Evolutionary conservation across 116 monocot genomes (phyloP).

Genomic region (Thalassia testudinum): DNA sequence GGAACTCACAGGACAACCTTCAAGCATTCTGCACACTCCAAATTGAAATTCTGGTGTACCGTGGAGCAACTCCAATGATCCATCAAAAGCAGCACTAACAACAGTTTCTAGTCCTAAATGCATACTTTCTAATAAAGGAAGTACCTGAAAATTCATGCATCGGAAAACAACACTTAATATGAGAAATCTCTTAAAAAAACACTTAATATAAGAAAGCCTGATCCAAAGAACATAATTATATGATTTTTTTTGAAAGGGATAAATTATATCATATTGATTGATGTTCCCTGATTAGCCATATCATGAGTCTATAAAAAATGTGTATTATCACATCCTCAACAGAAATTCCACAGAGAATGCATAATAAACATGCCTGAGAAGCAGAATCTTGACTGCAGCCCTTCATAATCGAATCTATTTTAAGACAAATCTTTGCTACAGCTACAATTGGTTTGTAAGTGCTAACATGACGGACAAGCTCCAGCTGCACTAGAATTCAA

Average conservation of each 20-base stretch:
- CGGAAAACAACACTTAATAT: background rate
- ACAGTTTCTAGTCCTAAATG: slow-evolving; percentile 71
- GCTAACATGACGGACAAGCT: slow-evolving; percentile 60
- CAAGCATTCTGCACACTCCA: slow-evolving; percentile 38
- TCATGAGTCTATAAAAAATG: no score
- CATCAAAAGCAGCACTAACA: slow-evolving; percentile 62
- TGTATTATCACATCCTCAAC: no score
- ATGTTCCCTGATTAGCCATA: no score
- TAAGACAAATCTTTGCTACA: slow-evolving; percentile 38
- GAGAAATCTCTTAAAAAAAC: background rate
- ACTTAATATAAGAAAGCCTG: background rate
- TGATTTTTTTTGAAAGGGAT: background rate
- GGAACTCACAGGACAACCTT: slow-evolving; percentile 38
- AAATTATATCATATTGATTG: no score
- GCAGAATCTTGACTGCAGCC: slow-evolving; percentile 10
- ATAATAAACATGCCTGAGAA: slow-evolving; percentile 34
- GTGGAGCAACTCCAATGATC: slow-evolving; percentile 15
- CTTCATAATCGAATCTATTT: slow-evolving; percentile 33
- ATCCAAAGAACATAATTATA: background rate
- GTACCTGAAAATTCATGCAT: slow-evolving; percentile 26
- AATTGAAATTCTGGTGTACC: slow-evolving; percentile 31
- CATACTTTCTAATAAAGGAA: slow-evolving; percentile 63
- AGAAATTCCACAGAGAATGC: background rate
- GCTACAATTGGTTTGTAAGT: slow-evolving; percentile 61
- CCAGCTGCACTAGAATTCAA: slow-evolving; percentile 52